Percentiles rank a stretch among this genome's conserved stretches.
These are phyloP conservation scores for Penicillium antarcticum DNA, from an alignment of 495 filamentous ascomycete genomes.

Conservation along the genomic window DNA sequence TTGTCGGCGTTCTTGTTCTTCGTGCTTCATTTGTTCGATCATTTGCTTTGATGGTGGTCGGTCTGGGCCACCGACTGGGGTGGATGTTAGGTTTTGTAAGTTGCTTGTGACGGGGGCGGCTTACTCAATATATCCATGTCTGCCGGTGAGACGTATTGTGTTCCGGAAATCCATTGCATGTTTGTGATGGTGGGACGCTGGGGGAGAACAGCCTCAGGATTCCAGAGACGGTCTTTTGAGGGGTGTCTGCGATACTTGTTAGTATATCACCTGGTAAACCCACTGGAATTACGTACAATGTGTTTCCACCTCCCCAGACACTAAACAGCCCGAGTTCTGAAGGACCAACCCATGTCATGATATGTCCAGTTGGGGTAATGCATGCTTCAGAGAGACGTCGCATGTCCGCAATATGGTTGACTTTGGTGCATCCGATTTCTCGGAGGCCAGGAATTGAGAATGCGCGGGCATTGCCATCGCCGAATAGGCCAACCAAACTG, in stretches of 20 bases:
- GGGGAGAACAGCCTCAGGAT: constrained; percentile 66
- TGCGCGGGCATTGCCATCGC: constrained; percentile 70
- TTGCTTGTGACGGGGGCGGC: constrained; percentile 8
- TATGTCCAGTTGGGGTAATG: constrained; percentile 71
- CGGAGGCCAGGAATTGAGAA: constrained; percentile 85
- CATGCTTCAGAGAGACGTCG: constrained; percentile 62
- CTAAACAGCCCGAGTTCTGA: constrained; percentile 77
- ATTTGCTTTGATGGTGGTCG: constrained; percentile 79
- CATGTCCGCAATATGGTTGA: constrained; percentile 66
- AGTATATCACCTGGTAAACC: constrained; percentile 16
- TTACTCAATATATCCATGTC: constrained; percentile 82
- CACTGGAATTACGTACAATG: constrained; percentile 39
- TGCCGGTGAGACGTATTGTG: constrained; percentile 82
- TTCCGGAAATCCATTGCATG: constrained; percentile 93
- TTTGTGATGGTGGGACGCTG: constrained; percentile 93
- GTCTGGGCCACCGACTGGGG: constrained; percentile 73
- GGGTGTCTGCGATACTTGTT: constrained; percentile 32
- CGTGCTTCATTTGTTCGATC: constrained; percentile 59
- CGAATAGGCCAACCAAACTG: constrained; percentile 79
- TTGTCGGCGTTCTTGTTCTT: constrained; percentile 55
- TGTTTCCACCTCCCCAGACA: constrained; percentile 71
- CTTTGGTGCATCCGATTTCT: constrained; percentile 67
- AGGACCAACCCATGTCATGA: constrained; percentile 87
- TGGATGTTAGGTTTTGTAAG: constrained; percentile 4
- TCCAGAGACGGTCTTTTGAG: constrained; percentile 71